Evolutionary conservation across 2,329 filamentous ascomycete genomes (phyloP), one percentile per base, ranked within the genome.

Genomic region (Alternaria sp.): DNA sequence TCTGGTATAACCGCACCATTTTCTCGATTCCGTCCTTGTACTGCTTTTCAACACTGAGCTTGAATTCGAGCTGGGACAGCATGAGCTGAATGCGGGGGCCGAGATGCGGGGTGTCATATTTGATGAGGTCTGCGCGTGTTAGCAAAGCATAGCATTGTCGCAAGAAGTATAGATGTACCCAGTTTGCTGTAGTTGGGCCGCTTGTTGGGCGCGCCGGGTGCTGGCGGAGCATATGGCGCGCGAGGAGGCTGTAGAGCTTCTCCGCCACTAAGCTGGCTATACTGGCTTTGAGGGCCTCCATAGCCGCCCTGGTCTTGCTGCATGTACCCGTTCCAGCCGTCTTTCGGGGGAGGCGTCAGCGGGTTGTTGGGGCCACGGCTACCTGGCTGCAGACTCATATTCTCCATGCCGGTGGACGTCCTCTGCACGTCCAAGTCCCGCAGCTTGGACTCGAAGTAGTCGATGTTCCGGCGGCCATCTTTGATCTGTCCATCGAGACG

Each of bases 11-110:
- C 78, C 95, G 93, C 48, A 97, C 92, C 95, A 99, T 98, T 84
- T 99, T 99, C 81, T 99, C 95, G 71, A 99, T 95, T 64, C 95
- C 95, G 75, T 97, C 96, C 68, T 98, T 93, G 81, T 99, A 99
- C 81, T 99, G 95, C 78, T 97, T 97, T 79, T 99, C 95, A 28
- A 99, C 95, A 69, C 95, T 97, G 63, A 99, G 87, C 83, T 99
- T 99, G 84, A 99, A 99, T 80, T 98, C 93, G 66, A 99, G 90
- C 80, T 99, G 95, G 49, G 95, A 97, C 75, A 99, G 85, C 95
- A 99, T 99, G 74, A 98, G 91, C 83, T 99, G 95, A 74, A 99
- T 99, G 70, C 96, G 93, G 62, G 95, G 94, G 34, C 95, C 95
- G 64, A 99, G 89, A 78, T 97, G 92, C 18, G 92, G 92, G 32